A percentile compares a stretch with the other conserved stretches of the same genome.
Evolutionary conservation across 2,329 filamentous ascomycete genomes (phyloP).

Genomic region (Colletotrichum chrysophilum): DNA sequence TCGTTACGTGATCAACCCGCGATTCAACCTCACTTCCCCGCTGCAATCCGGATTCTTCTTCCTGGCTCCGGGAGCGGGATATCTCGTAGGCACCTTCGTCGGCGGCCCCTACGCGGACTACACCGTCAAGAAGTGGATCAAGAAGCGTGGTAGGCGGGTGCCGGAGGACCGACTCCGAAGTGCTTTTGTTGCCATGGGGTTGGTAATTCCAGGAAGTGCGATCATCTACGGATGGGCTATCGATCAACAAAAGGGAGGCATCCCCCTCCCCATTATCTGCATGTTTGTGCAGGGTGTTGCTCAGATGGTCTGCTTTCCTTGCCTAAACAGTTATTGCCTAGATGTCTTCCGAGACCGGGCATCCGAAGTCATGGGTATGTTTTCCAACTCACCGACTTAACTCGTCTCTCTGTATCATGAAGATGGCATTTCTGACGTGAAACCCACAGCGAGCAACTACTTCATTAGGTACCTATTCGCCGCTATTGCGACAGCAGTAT

Average conservation of each 20-base stretch:
- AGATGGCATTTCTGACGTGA: not conserved
- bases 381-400: too few relatives aligned
- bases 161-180: constrained; percentile 73
- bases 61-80: constrained; percentile 71
- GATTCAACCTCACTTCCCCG: constrained; percentile 67
- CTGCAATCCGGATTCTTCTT: constrained; percentile 73
- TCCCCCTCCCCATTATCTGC: constrained; percentile 63
- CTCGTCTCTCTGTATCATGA: not conserved
- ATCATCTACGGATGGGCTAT: constrained; percentile 69
- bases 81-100: constrained; percentile 69
- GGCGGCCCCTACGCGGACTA: constrained; percentile 73
- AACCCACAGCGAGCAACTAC: constrained; percentile 72
- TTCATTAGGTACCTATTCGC: constrained; percentile 79
- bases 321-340: constrained; percentile 62
- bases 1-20: constrained; percentile 73
- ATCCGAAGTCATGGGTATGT: constrained; percentile 19
- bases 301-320: constrained; percentile 73
- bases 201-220: constrained; percentile 68
- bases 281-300: constrained; percentile 74
- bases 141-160: constrained; percentile 61
- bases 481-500: constrained; percentile 71
- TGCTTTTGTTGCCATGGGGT: constrained; percentile 62
- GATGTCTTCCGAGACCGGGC: constrained; percentile 20
- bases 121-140: constrained; percentile 66
- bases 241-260: constrained; percentile 41